These are phyloP conservation scores for Tardiomyces digboiensis DNA, from an alignment of 1,139 yeast species.

Conservation along the genomic window DNA sequence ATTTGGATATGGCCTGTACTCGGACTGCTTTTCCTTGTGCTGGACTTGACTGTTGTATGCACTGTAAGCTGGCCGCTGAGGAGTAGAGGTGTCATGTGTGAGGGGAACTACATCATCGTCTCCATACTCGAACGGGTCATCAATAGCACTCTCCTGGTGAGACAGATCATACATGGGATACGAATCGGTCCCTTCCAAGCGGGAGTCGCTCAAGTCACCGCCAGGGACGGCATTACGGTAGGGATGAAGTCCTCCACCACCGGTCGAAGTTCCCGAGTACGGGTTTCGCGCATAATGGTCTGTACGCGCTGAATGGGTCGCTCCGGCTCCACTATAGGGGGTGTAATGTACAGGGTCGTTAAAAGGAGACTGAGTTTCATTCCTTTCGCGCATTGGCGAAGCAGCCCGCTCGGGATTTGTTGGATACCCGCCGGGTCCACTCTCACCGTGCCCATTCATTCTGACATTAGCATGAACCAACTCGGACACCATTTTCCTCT, in stretches of 20 bases:
- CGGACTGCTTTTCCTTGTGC: neutral
- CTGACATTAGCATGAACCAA: neutral
- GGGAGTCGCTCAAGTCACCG: neutral
- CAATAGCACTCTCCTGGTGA: neutral
- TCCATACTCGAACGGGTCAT: neutral
- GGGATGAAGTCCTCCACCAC: neutral
- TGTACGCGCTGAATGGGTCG: neutral
- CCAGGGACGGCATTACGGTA: neutral
- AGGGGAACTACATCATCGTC: neutral
- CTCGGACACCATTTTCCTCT: too few relatives aligned
- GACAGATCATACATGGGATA: neutral
- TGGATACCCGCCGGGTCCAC: neutral
- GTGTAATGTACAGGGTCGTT: neutral
- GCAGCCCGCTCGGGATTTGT: neutral
- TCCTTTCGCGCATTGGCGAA: neutral
- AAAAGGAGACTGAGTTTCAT: neutral
- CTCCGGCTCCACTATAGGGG: neutral
- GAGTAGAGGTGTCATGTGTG: neutral
- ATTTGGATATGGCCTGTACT: neutral
- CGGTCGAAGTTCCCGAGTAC: neutral
- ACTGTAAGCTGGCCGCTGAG: neutral
- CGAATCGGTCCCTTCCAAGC: neutral
- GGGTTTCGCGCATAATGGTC: neutral
- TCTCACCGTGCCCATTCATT: neutral
- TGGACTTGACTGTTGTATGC: neutral